Base-by-base conservation (phyloP, 2,329 filamentous ascomycete genomes). In the Coniochaeta pulveracea region DNA sequence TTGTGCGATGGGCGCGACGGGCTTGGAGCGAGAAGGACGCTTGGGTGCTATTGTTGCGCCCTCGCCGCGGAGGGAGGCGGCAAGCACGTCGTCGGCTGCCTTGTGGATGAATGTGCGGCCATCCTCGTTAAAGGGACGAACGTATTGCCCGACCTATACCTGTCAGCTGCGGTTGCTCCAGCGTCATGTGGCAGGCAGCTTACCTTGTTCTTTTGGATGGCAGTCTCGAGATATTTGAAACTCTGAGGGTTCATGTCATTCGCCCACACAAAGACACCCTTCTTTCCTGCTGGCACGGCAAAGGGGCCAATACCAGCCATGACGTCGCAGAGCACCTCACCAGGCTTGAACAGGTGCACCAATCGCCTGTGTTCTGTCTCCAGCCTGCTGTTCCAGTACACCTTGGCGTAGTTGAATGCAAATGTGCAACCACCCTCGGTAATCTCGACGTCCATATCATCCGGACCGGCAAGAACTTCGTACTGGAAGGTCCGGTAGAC, bases 221-320 rank as follows among this genome's bases (percentile, higher is more conserved):
- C 83, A 22, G 79, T 70, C 18, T 68, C 56, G 47, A 98, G 72
- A 42, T 76, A 79, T 35, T 66, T 71, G 57, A 77, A 85, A 47
- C 85, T 88, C 47, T 93, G 83, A 0, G 89, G 89, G 52, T 98
- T 98, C 52, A 95, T 78, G 55, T 98, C 91, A 57, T 96, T 98
- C 24, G 88, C 91, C 78, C 84, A 93, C 12, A 95, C 88, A 47
- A 96, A 93, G 18, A 93, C 84, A 24, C 75, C 76, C 55, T 82
- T 89, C 62, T 83, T 93, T 11, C 85, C 91, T 0, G 89, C 86
- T 0, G 91, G 91, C 4, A 94, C 69, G 15, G 89, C 88, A 55
- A 98, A 98, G 0, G 91, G 91, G 0, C 91, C 91, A 32, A 98
- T 88, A 26, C 91, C 91, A 1, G 88, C 89, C 89, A 96, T 98